Base-by-base conservation (phyloP, 768 basidiomycete species). In the Termitomyces sp. region DNA sequence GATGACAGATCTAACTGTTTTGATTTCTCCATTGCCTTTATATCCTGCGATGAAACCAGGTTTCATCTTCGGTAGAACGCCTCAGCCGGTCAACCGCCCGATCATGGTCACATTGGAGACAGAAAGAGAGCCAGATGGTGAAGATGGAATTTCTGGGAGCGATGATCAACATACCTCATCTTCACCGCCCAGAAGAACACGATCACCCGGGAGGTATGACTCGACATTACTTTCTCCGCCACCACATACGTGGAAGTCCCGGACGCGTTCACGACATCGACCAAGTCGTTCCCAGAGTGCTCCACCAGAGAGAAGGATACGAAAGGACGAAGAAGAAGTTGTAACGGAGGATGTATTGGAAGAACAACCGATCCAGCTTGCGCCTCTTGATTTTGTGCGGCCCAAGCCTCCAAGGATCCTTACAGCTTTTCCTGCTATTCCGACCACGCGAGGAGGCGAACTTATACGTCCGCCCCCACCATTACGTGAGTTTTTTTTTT, bases 391-490 rank as follows among this genome's bases (percentile, higher is more conserved):
- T 39, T 61, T 60, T 27, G 47, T 46, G 12, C 58, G 53, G 46
- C 61, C 61, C 47, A 59, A 61, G 13, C 64, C 66, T 31, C 68
- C 65, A 55, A 65, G 71, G 53, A 71, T 67, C 44, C 67, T 68
- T 29, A 71, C 72, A 18, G 61, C 69, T 3, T 72, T 69, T 55
- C 63, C 65, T 14, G 55, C 64, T 10, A 57, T 64, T 54, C 65
- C 61, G 53, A 74, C 63, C 24, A 69, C 68, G 46, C 65, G 70
- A 58, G 74, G 73, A 49, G 78, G 79, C 12, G 80, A 84, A 59
- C 75, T 83, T 29, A 68, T 81, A 34, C 80, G 76, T 5, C 87
- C 87, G 50, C 79, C 84, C 55, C 87, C 87, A 16, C 83, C 84
- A 47, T 73, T 88, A 47, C 77, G 86, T 88, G 67, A 74, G 86